Conservation (phyloP, 148 eudicot species). For the Nepenthes gracilis region DNA sequence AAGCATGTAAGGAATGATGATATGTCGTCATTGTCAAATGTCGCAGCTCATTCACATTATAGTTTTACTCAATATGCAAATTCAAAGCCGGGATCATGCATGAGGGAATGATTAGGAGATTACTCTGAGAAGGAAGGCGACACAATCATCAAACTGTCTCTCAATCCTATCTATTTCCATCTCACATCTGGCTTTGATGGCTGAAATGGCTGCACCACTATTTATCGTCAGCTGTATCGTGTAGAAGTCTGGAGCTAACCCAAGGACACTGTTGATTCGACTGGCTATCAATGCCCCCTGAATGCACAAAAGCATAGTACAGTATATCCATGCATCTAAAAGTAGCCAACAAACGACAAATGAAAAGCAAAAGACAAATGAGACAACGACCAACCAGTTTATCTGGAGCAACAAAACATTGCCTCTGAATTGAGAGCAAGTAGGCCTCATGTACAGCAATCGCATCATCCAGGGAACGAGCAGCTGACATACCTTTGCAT, state of each 20-base stretch:
- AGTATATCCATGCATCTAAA: neutral
- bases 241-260: constrained; percentile 85
- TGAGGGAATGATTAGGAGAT: constrained; percentile 8
- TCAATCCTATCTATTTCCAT: constrained; percentile 86
- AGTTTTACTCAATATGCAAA: no score
- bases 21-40: no score
- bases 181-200: constrained; percentile 78
- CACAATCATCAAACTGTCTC: constrained; percentile 95
- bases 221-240: constrained; percentile 52
- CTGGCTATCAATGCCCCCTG: constrained; percentile 96
- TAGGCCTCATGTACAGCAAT: constrained; percentile 92
- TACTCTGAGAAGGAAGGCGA: constrained; percentile 94
- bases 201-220: constrained; percentile 71
- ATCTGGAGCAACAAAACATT: constrained; percentile 96
- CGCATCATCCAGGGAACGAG: constrained; percentile 88
- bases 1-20: no score
- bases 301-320: neutral
- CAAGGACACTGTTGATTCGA: constrained; percentile 80
- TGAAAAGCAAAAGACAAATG: neutral
- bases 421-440: constrained; percentile 86
- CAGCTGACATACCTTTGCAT: constrained; percentile 82
- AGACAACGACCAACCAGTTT: constrained; percentile 48
- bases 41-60: no score
- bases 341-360: neutral
- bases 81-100: neutral